Conservation (phyloP, 306 rosid species). For the Arachis stenosperma region DNA sequence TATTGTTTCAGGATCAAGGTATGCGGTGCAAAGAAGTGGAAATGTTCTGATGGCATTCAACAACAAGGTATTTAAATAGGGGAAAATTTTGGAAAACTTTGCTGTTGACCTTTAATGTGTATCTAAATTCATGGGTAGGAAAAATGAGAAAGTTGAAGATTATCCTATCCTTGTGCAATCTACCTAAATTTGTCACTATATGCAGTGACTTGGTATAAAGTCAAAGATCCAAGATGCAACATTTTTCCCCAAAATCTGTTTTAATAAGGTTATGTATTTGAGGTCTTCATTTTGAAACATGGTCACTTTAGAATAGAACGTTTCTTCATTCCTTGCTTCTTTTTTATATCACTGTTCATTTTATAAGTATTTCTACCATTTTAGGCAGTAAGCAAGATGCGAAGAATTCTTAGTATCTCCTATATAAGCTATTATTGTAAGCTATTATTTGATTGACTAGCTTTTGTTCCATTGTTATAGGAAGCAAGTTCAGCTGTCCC, state of each 20-base stretch:
- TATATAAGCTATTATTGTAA: neutral
- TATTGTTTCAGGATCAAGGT: constrained; percentile 87
- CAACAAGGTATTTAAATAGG: constrained; percentile 67
- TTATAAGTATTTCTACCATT: neutral
- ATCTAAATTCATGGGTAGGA: neutral
- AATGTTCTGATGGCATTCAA: constrained; percentile 93
- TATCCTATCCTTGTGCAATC: neutral
- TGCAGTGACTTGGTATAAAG: neutral
- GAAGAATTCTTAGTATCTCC: constrained; percentile 8
- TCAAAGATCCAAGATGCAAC: neutral
- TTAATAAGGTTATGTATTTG: neutral
- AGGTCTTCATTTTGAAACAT: neutral
- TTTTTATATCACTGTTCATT: neutral
- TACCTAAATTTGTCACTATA: neutral
- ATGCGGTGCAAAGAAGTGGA: constrained; percentile 96
- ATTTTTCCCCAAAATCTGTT: neutral
- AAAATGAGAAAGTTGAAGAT: neutral
- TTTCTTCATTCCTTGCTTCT: neutral
- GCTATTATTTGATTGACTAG: constrained; percentile 15
- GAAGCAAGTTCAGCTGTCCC: constrained; percentile 94
- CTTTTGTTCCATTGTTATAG: constrained; percentile 49
- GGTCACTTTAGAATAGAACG: neutral
- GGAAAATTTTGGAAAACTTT: neutral
- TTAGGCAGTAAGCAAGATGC: neutral
- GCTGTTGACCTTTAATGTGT: neutral